Evolutionary conservation across 1,139 yeast genomes (phyloP).

Genomic region (Pneumocystis canis): DNA sequence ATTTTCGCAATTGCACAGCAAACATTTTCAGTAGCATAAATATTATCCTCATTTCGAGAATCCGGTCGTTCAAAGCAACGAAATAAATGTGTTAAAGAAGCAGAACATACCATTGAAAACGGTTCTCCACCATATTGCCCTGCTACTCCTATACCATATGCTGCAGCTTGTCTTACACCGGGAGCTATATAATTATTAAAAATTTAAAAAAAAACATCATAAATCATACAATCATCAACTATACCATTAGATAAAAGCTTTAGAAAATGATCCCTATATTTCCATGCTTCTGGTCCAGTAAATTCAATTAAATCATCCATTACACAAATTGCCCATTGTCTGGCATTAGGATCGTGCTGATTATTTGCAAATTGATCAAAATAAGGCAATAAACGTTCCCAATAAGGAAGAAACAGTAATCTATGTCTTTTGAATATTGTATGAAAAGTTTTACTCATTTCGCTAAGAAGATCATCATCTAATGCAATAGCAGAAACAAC

Average conservation of each 20-base stretch:
- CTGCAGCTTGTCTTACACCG: constrained; percentile 73
- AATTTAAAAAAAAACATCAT: not conserved
- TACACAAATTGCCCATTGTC: constrained; percentile 66
- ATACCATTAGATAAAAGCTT: constrained; percentile 51
- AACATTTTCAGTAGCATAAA: constrained; percentile 77
- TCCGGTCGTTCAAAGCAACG: constrained; percentile 69
- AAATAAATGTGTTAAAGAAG: constrained; percentile 59
- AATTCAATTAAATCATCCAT: constrained; percentile 69
- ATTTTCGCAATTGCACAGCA: constrained; percentile 74
- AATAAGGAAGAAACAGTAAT: constrained; percentile 46
- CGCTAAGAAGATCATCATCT: constrained; percentile 57
- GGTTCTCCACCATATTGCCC: constrained; percentile 63
- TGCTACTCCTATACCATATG: constrained; percentile 71
- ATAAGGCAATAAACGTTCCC: constrained; percentile 33
- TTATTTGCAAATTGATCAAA: constrained; percentile 20
- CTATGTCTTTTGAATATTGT: constrained; percentile 54
- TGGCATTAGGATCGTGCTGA: constrained; percentile 45
- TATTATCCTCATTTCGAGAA: constrained; percentile 69
- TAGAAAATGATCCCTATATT: constrained; percentile 50
- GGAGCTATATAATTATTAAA: constrained; percentile 31
- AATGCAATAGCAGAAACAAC: constrained; percentile 60
- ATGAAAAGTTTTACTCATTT: constrained; percentile 64
- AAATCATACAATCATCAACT: constrained; percentile 27
- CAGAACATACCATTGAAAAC: constrained; percentile 49
- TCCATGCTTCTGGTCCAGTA: constrained; percentile 53